Percentiles rank a stretch among this genome's conserved stretches.
These are phyloP conservation scores for Aspergillus tubingensis DNA, from an alignment of 2,329 filamentous ascomycete species.

Conservation along the genomic window DNA sequence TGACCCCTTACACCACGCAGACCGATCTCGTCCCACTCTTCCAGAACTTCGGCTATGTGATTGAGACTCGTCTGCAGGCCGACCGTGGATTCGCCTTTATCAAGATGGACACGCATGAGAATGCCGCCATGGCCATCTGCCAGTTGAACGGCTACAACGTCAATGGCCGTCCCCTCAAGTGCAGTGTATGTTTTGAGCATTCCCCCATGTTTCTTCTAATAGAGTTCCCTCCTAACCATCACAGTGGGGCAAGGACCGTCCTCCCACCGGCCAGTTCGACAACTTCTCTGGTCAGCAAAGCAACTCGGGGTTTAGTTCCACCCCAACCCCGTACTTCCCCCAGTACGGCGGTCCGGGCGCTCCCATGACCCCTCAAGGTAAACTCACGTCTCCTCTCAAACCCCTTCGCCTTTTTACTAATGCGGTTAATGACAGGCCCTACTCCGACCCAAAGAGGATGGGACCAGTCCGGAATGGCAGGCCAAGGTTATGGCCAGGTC, in stretches of 20 bases:
- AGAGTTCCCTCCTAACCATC: slow-evolving; percentile 33
- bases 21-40: slow-evolving; percentile 97
- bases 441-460: slow-evolving; percentile 60
- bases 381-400: slow-evolving; percentile 18
- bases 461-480: slow-evolving; percentile 53
- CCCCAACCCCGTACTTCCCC: slow-evolving; percentile 82
- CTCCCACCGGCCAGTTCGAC: slow-evolving; percentile 78
- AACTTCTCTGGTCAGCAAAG: slow-evolving; percentile 80
- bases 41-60: slow-evolving; percentile 97
- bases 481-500: slow-evolving; percentile 62
- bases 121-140: slow-evolving; percentile 97
- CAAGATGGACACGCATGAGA: slow-evolving; percentile 99
- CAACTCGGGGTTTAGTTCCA: slow-evolving; percentile 68
- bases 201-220: slow-evolving; percentile 23
- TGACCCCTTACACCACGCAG: slow-evolving; percentile 96
- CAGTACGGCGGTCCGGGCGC: slow-evolving; percentile 78
- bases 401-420: slow-evolving; percentile 13
- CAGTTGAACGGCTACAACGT: slow-evolving; percentile 98
- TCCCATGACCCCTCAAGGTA: slow-evolving; percentile 63
- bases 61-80: slow-evolving; percentile 96
- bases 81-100: slow-evolving; percentile 98
- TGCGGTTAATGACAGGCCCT: slow-evolving; percentile 44
- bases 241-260: slow-evolving; percentile 99
- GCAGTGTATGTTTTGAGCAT: slow-evolving; percentile 73
- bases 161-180: slow-evolving; percentile 94